Evolutionary conservation across 2,329 filamentous ascomycete species (phyloP).

Genomic region (Metarhizium guizhouense): DNA sequence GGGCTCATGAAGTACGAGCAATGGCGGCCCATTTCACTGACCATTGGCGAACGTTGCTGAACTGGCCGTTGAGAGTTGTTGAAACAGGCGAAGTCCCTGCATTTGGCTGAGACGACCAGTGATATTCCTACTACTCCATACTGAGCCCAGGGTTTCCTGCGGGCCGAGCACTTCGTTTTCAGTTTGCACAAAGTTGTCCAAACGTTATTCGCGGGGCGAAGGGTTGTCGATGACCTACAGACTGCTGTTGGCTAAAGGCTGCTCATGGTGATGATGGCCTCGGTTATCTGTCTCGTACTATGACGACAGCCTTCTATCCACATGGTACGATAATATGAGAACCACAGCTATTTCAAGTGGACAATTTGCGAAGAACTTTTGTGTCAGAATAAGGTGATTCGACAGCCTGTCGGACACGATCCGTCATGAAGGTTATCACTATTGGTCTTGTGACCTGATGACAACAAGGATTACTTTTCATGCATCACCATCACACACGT

Average conservation of each 20-base stretch:
- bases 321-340: background rate
- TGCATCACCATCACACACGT: background rate
- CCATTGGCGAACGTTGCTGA: slow-evolving; percentile 4
- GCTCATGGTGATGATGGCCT: background rate
- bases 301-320: background rate
- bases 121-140: too few species aligned
- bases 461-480: background rate
- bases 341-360: background rate
- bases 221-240: background rate
- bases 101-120: background rate
- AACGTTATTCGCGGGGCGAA: background rate
- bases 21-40: slow-evolving; percentile 3
- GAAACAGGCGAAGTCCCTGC: slow-evolving; percentile 2
- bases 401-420: background rate
- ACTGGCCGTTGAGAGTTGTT: slow-evolving; percentile 7
- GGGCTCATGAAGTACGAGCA: slow-evolving; percentile 4
- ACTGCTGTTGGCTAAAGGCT: background rate
- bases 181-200: background rate
- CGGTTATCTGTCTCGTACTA: background rate
- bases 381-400: background rate
- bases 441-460: background rate
- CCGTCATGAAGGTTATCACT: background rate
- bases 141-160: background rate
- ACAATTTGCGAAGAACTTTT: background rate
- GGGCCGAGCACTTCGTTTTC: background rate